Evolutionary conservation across 1,284 basidiomycete species (phyloP).

Genomic region (Wallemia ichthyophaga): DNA sequence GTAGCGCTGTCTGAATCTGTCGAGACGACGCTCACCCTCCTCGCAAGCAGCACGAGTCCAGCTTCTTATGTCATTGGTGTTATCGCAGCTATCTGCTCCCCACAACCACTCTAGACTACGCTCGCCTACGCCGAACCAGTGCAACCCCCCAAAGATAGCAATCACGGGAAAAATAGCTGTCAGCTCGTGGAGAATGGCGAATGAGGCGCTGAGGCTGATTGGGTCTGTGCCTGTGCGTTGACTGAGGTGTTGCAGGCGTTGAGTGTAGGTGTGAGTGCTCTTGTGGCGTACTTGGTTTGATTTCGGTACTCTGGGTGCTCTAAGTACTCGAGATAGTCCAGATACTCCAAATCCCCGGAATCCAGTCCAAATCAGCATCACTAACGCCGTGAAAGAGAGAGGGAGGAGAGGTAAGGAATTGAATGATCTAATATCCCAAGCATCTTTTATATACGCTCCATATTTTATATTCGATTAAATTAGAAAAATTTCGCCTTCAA

Average conservation of each 20-base stretch:
- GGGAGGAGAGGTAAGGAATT: too few relatives aligned
- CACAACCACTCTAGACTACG: constrained; percentile 21
- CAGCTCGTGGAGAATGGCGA: constrained; percentile 56
- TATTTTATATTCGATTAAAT: too few relatives aligned
- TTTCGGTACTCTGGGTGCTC: too few relatives aligned
- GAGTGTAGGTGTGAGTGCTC: neutral
- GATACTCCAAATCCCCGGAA: too few relatives aligned
- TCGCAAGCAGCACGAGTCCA: constrained; percentile 29
- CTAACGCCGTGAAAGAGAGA: too few relatives aligned
- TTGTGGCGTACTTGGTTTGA: neutral
- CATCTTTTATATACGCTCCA: too few relatives aligned
- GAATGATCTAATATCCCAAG: too few relatives aligned
- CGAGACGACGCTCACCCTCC: constrained; percentile 41
- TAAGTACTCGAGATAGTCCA: too few relatives aligned
- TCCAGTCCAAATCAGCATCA: too few relatives aligned
- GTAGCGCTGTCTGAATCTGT: constrained; percentile 40
- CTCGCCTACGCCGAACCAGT: constrained; percentile 38
- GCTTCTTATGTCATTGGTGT: constrained; percentile 15
- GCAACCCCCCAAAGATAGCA: constrained; percentile 39
- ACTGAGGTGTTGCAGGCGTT: neutral
- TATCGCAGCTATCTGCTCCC: too few relatives aligned
- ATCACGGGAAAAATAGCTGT: constrained; percentile 53
- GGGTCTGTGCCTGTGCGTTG: constrained; percentile 34
- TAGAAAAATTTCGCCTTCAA: too few relatives aligned
- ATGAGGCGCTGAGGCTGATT: constrained; percentile 44